phyloP scores from a whole-genome alignment of 2,329 filamentous ascomycete species.

The Uncinocarpus reesii region DNA sequence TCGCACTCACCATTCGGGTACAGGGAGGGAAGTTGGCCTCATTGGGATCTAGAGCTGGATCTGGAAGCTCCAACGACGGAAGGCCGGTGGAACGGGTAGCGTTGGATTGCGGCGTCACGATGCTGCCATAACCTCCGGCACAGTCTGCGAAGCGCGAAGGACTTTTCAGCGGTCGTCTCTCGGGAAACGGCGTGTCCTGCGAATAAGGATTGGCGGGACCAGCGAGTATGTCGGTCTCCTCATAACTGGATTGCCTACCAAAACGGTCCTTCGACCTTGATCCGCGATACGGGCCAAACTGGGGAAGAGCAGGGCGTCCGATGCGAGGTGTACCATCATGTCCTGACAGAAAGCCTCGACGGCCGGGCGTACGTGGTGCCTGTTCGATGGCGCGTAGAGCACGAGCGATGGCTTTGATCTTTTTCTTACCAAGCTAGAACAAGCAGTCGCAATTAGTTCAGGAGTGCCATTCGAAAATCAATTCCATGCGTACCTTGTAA shows the following conservation, averaged over 20 bases:
- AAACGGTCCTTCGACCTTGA: conserved; percentile 16
- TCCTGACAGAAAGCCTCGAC: conserved; percentile 23
- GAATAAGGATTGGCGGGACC: neutral
- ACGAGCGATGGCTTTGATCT: conserved; percentile 69
- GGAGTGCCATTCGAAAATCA: neutral
- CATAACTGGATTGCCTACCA: neutral
- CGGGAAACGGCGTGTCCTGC: conserved; percentile 23
- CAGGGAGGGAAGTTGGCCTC: conserved; percentile 19
- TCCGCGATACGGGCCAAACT: conserved; percentile 17
- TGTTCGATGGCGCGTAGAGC: conserved; percentile 55
- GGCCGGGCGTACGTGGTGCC: conserved; percentile 44
- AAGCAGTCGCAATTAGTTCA: conserved; percentile 13
- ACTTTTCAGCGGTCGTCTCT: conserved; percentile 28
- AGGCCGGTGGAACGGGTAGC: conserved; percentile 29
- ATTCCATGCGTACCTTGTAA: conserved; percentile 60
- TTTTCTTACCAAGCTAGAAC: conserved; percentile 66
- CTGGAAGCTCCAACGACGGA: conserved; percentile 50
- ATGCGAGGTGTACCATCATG: conserved; percentile 16
- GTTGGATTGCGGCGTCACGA: conserved; percentile 42
- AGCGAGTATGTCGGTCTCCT: neutral
- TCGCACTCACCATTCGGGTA: neutral
- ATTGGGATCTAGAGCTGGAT: conserved; percentile 46
- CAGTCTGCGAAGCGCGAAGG: conserved; percentile 29
- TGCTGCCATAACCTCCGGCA: conserved; percentile 53
- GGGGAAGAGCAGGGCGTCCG: conserved; percentile 15